Percentiles rank a stretch among this genome's conserved stretches.
phyloP scores from a whole-genome alignment of 148 eudicot species.

The Dysphania ambrosioides region DNA sequence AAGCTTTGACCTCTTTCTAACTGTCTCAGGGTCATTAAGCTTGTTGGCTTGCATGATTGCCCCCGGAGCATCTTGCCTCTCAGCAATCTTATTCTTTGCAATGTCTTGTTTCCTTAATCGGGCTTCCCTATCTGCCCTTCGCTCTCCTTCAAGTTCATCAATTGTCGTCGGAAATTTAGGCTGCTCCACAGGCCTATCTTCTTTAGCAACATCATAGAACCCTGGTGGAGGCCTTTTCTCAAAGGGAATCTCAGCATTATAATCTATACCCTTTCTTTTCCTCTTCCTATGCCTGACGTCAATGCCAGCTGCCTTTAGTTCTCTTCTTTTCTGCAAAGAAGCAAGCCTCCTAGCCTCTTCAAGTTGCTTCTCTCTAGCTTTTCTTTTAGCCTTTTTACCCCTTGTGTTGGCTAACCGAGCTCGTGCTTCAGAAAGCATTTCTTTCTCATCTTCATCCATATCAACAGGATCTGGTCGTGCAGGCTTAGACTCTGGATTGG shows the following conservation, averaged over 20 bases:
- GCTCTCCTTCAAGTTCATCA: slow-evolving; percentile 96
- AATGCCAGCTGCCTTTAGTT: slow-evolving; percentile 97
- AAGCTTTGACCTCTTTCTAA: slow-evolving; percentile 79
- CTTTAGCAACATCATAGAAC: slow-evolving; percentile 77
- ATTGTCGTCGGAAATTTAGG: slow-evolving; percentile 87
- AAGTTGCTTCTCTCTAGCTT: slow-evolving; percentile 99
- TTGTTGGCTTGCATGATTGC: slow-evolving; percentile 97
- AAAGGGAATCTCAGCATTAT: slow-evolving; percentile 95
- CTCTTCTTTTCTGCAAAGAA: slow-evolving; percentile 96
- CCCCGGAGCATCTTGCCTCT: slow-evolving; percentile 91
- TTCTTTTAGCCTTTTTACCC: slow-evolving; percentile 97
- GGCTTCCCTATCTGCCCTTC: slow-evolving; percentile 87
- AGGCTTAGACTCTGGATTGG: slow-evolving; percentile 97
- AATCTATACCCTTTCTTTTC: slow-evolving; percentile 90
- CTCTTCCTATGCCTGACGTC: slow-evolving; percentile 80
- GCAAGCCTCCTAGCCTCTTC: slow-evolving; percentile 99
- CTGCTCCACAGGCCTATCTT: slow-evolving; percentile 73
- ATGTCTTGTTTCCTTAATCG: slow-evolving; percentile 86
- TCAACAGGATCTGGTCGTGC: slow-evolving; percentile 99
- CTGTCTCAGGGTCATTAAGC: slow-evolving; percentile 92
- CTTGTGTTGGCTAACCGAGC: slow-evolving; percentile 94
- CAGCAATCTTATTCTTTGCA: slow-evolving; percentile 91
- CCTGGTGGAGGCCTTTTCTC: slow-evolving; percentile 98
- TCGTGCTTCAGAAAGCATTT: slow-evolving; percentile 99
- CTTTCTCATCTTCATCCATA: slow-evolving; percentile 99